Base-by-base conservation (phyloP, 2,329 filamentous ascomycete species). In the Calonectria crousiana region DNA sequence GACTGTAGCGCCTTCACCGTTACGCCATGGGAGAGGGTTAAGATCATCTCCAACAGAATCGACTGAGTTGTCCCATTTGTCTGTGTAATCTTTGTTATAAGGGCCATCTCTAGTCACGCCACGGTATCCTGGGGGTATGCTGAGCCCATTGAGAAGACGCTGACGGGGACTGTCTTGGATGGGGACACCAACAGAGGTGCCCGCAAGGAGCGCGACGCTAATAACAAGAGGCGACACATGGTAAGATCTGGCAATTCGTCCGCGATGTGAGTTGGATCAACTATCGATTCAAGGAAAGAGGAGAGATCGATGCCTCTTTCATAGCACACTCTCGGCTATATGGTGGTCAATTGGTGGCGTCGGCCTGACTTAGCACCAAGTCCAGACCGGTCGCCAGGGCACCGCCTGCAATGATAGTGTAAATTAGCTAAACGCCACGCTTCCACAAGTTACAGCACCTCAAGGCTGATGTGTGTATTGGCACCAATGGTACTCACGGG, bases 1-100 rank as follows among this genome's bases (percentile, higher is more conserved):
- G 16, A 95, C 90, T 14, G 89, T 91, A n/a, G 92, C 89, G 28
- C 93, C 93, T 30, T 90, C 81, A 23, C 92, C 92, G 80, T 92
- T 92, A 38, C 91, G 88, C 82, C 87, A 92, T 1, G 93, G 93
- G 67, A 92, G 84, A 32, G 93, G 93, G 76, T 93, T 89, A 18
- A 93, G 85, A 9, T 88, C 85, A 3, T 92, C 86, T 14, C 89
- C 90, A 58, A 92, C 82, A 6, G 91, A 84, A 81, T 95, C 93
- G 52, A 94, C 84, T 51, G 91, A 90, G 72, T 85, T 85, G 82
- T 94, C 93, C 75, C 91, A 89, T 0, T 91, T 90, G 77, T 94
- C 92, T 62, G 85, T 87, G 79, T 90, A 85, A 10, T 85, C 89
- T 0, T 91, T 91, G 14, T 87, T 90, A 79, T 93, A 94, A 0